Evolutionary conservation across 2,329 filamentous ascomycete genomes (phyloP), one percentile per base, ranked within the genome.

Genomic region (Fusarium sp.): DNA sequence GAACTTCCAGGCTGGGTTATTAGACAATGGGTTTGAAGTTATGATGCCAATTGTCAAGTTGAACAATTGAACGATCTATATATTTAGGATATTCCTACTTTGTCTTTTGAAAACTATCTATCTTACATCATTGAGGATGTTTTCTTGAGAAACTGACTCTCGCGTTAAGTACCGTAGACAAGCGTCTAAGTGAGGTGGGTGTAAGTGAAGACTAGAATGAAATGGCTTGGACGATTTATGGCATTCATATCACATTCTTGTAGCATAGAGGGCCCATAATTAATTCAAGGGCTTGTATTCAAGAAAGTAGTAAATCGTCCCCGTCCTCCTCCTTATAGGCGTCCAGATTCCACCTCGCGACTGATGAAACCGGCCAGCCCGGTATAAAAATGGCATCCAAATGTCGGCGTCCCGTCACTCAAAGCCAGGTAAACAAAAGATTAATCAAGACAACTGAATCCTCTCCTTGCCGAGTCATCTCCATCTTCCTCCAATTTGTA

Each of bases 361-460:
- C 43, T 49, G 49, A 63, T 69, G 42, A 46, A 70, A 56, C 23
- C 30, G 33, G 53, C 58, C 54, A 59, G 61, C 58, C 38, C n/a
- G 46, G 37, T 30, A 42, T 58, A 54, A 61, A 75, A 77, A 53
- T 74, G 44, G 52, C 74, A 59, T 71, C 71, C 38, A 57, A 54
- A 52, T 70, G 71, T 60, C 65, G 69, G 76, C 70, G 72, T 78
- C 72, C 76, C 72, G 59, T 53, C 54, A 69, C 40, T 60, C 60
- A 70, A 66, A 75, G 72, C 72, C 67, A 47, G 42, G 71, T 53
- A 47, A 68, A 53, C 60, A 64, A 66, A 65, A 46, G 54, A 68
- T 28, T 32, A 56, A 32, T 28, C 67, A 74, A 69, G 71, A 67
- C 63, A 72, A 49, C 65, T 73, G 56, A 57, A 49, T 64, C 40